phyloP scores from a whole-genome alignment of 805 yeast species.

The Komagataella mondaviorum region DNA sequence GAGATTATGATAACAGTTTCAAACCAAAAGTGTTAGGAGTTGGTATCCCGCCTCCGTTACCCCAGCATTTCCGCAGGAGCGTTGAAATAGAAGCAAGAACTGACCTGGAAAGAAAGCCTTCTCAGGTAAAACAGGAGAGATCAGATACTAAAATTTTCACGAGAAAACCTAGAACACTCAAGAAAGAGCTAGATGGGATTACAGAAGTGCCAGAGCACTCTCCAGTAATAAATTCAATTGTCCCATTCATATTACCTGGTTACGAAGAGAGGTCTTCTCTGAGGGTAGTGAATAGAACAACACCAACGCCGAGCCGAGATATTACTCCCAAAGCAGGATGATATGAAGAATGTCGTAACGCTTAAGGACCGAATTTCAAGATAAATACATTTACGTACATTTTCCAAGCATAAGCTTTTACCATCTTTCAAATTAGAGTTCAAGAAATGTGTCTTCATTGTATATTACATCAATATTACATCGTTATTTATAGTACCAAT shows the following conservation, averaged over 20 bases:
- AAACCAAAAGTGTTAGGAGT: constrained; percentile 1
- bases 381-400: no score
- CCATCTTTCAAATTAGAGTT: no score
- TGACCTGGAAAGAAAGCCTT: background rate
- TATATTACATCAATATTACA: background rate
- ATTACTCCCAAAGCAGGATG: background rate
- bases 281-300: constrained; percentile 7
- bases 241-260: constrained; percentile 16
- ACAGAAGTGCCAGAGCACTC: background rate
- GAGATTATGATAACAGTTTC: constrained; percentile 8
- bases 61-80: background rate
- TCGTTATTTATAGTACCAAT: no score
- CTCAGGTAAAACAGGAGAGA: constrained; percentile 2
- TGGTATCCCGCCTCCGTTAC: constrained; percentile 5
- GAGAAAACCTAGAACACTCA: constrained; percentile 9
- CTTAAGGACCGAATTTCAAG: no score
- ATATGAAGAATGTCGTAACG: no score
- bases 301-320: background rate
- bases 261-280: constrained; percentile 11
- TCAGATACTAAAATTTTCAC: constrained; percentile 14
- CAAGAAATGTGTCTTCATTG: background rate
- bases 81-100: background rate
- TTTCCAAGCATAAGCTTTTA: no score
- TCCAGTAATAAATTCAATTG: background rate
- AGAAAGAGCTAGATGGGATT: background rate